A percentile compares a stretch with the other conserved stretches of the same genome.
phyloP scores from a whole-genome alignment of 768 basidiomycete species.

The Asterophora parasitica region DNA sequence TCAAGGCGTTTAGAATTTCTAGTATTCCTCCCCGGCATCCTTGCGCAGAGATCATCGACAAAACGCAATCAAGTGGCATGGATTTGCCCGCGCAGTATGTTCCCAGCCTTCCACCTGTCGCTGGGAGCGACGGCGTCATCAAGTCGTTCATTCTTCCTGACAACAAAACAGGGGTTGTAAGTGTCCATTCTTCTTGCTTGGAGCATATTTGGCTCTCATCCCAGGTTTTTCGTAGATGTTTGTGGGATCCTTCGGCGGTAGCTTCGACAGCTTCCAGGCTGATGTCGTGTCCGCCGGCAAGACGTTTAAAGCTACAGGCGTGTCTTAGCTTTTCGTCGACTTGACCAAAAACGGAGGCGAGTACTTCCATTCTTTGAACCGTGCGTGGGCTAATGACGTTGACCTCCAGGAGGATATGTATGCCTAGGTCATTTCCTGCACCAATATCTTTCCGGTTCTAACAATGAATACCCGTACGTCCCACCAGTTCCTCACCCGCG shows the following conservation, averaged over 20 bases:
- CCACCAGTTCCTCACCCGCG: neutral
- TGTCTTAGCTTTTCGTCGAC: constrained; percentile 51
- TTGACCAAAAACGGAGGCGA: constrained; percentile 60
- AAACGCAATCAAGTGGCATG: constrained; percentile 33
- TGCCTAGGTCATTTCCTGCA: constrained; percentile 61
- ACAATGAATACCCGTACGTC: constrained; percentile 47
- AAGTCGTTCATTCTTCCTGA: constrained; percentile 53
- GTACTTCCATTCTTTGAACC: constrained; percentile 8
- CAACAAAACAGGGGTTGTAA: constrained; percentile 54
- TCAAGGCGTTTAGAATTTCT: constrained; percentile 18
- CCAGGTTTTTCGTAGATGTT: constrained; percentile 40
- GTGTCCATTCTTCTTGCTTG: constrained; percentile 16
- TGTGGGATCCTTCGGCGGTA: constrained; percentile 51
- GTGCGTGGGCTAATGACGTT: neutral
- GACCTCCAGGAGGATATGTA: constrained; percentile 47
- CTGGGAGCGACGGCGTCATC: constrained; percentile 47
- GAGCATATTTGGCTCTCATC: neutral
- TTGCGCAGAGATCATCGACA: constrained; percentile 39
- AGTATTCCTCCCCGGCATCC: constrained; percentile 15
- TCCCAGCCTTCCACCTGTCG: constrained; percentile 40
- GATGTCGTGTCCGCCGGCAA: constrained; percentile 43
- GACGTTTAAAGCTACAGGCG: constrained; percentile 42
- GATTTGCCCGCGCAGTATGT: constrained; percentile 43
- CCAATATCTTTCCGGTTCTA: constrained; percentile 46
- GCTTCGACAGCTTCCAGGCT: constrained; percentile 47